Evolutionary conservation across 169 alveolate genomes (phyloP), one percentile per base, ranked within the genome.

Genomic region (Cryptosporidium canis): DNA sequence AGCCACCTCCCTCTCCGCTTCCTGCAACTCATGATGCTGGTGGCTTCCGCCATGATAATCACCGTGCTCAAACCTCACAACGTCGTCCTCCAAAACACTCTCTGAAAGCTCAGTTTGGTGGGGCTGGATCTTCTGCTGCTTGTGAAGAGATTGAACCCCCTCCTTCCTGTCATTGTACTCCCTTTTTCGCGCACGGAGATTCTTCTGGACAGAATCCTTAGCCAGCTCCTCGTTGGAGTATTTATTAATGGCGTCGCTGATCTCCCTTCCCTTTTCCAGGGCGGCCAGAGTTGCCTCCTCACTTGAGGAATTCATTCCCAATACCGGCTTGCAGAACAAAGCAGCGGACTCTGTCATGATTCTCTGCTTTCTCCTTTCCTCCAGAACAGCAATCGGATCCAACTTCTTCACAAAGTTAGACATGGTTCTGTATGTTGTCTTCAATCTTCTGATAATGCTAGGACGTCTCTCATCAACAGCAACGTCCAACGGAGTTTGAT

Each of bases 381-480:
- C 71, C 29, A 58, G 7, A 3, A 77, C 71, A 24, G 72, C 72
- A 11, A 58, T 64, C 11, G 87, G 87, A 61, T 77, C 87, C 5
- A 77, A 29, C 11, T 77, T 77, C 63, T 77, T 77, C 35, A 77
- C 87, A 31, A 27, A 77, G 51, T 77, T 77, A 0, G 87, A 77
- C 87, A 77, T 77, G 3, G 87, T 77, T 44, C 87, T 77, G 63
- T 77, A 77, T 1, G 87, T 77, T 24, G 44, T 77, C 31, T 77
- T 77, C 9, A 77, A 35, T 63, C 87, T 77, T 41, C 87, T 77
- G 6, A 77, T 77, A 29, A 77, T 61, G 29, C 87, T 77, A 8
- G 87, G 87, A 35, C 87, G 65, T 61, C 71, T 77, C n/a, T 77
- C 87, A 14, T 77, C 87, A 21, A 77, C 71, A 1, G 87, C 68